Conservation (phyloP, 345 rosid genomes). For the Ceriops zippeliana region DNA sequence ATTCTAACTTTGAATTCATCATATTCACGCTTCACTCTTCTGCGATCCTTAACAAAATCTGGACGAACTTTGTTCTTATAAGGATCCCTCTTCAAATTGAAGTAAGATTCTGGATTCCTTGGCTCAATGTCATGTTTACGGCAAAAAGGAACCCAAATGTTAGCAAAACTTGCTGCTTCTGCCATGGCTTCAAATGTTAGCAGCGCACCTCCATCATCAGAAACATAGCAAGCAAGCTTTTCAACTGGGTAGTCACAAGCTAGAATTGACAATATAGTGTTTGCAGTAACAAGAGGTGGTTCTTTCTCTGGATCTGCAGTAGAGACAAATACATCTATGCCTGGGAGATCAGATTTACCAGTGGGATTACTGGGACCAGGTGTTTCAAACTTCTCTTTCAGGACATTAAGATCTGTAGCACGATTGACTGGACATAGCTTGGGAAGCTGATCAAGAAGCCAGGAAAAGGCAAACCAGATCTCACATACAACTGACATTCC, state of each 20-base stretch:
- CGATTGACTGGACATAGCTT: conserved; percentile 89
- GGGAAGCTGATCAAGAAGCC: conserved; percentile 98
- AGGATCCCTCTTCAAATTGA: conserved; percentile 90
- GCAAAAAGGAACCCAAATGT: conserved; percentile 93
- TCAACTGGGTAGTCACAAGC: conserved; percentile 94
- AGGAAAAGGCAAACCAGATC: conserved; percentile 93
- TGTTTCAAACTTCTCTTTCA: conserved; percentile 93
- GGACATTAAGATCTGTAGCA: conserved; percentile 80
- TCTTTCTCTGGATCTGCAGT: conserved; percentile 99
- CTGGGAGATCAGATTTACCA: conserved; percentile 97
- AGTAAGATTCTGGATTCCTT: conserved; percentile 93
- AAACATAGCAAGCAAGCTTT: conserved; percentile 96
- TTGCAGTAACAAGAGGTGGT: conserved; percentile 96
- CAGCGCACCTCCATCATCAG: conserved; percentile 98
- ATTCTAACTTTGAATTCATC: conserved; percentile 97
- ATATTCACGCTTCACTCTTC: conserved; percentile 90
- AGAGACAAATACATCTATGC: conserved; percentile 84
- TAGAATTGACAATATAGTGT: conserved; percentile 91
- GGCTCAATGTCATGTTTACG: conserved; percentile 93
- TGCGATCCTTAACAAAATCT: conserved; percentile 92
- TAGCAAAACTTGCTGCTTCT: conserved; percentile 98
- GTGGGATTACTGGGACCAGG: conserved; percentile 66
- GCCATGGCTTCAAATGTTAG: conserved; percentile 99
- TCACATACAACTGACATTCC: conserved; percentile 98
- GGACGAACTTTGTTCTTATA: conserved; percentile 82